Conservation (phyloP, 2,329 filamentous ascomycete genomes). For the Fusarium sp. region DNA sequence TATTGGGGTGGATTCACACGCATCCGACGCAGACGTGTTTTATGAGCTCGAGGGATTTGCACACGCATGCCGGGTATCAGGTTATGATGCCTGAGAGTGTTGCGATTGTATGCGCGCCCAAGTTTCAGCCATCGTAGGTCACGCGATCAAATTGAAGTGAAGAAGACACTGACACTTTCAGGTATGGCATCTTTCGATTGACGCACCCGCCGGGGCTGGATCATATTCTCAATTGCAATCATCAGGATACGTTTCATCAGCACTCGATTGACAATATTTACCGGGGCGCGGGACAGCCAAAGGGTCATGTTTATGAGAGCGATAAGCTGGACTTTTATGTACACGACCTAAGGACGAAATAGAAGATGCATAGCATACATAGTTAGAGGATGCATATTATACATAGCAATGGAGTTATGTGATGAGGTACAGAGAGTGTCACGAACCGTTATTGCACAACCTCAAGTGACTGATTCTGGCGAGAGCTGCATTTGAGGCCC, state of each 20-base stretch:
- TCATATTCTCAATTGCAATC: constrained; percentile 81
- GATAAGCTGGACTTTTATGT: constrained; percentile 70
- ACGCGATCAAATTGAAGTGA: background rate
- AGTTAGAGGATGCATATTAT: constrained; percentile 30
- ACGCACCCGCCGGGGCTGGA: constrained; percentile 92
- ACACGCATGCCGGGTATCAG: constrained; percentile 94
- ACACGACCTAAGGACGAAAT: constrained; percentile 58
- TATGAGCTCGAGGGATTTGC: constrained; percentile 92
- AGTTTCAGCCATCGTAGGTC: constrained; percentile 75
- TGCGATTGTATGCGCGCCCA: constrained; percentile 94
- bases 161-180: constrained; percentile 47
- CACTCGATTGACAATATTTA: constrained; percentile 75
- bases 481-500: background rate
- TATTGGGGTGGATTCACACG: constrained; percentile 97
- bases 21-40: constrained; percentile 97
- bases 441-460: background rate
- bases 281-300: constrained; percentile 73
- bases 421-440: background rate
- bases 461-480: background rate
- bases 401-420: constrained; percentile 40
- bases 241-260: constrained; percentile 86
- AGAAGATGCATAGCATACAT: constrained; percentile 1
- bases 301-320: constrained; percentile 75
- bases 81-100: constrained; percentile 97
- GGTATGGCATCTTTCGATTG: constrained; percentile 90